Evolutionary conservation across 2,329 filamentous ascomycete genomes (phyloP), one percentile per base, ranked within the genome.

Genomic region (Leptographium flavum): DNA sequence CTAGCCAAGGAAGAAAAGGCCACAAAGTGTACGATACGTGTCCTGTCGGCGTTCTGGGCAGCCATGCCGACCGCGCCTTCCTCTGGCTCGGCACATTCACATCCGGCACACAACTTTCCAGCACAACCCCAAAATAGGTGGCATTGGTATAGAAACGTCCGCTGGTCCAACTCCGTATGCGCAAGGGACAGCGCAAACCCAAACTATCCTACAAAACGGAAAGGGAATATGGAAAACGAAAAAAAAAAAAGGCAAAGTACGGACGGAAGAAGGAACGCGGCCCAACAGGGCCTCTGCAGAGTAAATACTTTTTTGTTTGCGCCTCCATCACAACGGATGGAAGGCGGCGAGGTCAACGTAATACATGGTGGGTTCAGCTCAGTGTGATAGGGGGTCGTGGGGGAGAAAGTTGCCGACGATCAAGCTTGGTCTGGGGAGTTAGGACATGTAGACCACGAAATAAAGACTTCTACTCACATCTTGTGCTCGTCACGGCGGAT

Each of bases 371-470:
- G 13, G 13, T 8, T 28, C 27, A 8, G 27, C 3, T 31, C 25
- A 43, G 13, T 38, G 33, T 21, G 32, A 35, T 46, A 49, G 38
- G 25, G 80, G 77, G 56, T 87, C 79, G 58, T 94, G 87, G 3
- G 92, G 92, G 50, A 98, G 64, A 61, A 98, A 98, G 59, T 98
- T 98, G 42, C 92, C 92, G 41, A 98, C 83, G 57, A 98, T 98
- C 52, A 98, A 69, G 43, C 86, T 87, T 43, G 92, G 92, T 58
- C 92, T 94, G 54, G 22, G 33, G 45, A 71, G 65, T n/a, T 8
- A 37, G n/a, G 8, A 9, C 1, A 11, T n/a, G 17, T 2, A 9
- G 9, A 14, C 6, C 14, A 25, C 13, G 28, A 4, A 2, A n/a
- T 9, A 28, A 25, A 21, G 17, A 39, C 25, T 5, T 27, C 25